A percentile compares a stretch with the other conserved stretches of the same genome.
These are phyloP conservation scores for Antarctomyces pellizariae DNA, from an alignment of 495 filamentous ascomycete species.

Conservation along the genomic window DNA sequence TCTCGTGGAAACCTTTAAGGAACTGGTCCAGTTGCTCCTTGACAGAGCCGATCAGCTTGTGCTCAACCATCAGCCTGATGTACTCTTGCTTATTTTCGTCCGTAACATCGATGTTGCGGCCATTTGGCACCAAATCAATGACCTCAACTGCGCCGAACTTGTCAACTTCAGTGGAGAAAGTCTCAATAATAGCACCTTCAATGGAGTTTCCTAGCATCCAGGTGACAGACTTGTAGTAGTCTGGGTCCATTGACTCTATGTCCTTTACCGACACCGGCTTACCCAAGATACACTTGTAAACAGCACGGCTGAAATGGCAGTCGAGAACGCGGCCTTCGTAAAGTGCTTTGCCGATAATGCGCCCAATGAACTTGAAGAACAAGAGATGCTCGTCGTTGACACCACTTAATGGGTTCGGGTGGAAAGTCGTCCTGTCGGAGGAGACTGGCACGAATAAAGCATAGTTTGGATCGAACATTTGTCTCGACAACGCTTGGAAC, in stretches of 20 bases:
- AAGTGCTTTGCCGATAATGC: conserved; percentile 94
- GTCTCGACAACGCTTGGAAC: conserved; percentile 92
- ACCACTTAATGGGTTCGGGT: conserved; percentile 78
- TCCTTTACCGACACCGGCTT: conserved; percentile 93
- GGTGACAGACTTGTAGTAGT: conserved; percentile 96
- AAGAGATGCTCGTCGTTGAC: conserved; percentile 89
- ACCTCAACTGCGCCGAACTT: conserved; percentile 75
- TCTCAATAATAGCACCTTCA: conserved; percentile 96
- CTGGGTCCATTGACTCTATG: conserved; percentile 95
- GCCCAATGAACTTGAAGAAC: conserved; percentile 99
- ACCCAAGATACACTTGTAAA: conserved; percentile 92
- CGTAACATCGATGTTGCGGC: conserved; percentile 78
- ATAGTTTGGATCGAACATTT: conserved; percentile 99
- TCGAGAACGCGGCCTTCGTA: conserved; percentile 92
- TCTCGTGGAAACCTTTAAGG: conserved; percentile 93
- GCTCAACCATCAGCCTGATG: conserved; percentile 79
- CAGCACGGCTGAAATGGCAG: conserved; percentile 95
- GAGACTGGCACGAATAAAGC: conserved; percentile 90
- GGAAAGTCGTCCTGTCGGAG: conserved; percentile 96
- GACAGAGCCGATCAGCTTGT: conserved; percentile 74
- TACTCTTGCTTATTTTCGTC: conserved; percentile 99
- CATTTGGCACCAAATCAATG: conserved; percentile 69
- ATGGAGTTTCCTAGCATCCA: conserved; percentile 99
- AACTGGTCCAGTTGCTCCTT: conserved; percentile 89
- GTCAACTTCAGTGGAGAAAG: conserved; percentile 80